Base-by-base conservation (phyloP, 257 asterid species). In the Cruciata laevipes region DNA sequence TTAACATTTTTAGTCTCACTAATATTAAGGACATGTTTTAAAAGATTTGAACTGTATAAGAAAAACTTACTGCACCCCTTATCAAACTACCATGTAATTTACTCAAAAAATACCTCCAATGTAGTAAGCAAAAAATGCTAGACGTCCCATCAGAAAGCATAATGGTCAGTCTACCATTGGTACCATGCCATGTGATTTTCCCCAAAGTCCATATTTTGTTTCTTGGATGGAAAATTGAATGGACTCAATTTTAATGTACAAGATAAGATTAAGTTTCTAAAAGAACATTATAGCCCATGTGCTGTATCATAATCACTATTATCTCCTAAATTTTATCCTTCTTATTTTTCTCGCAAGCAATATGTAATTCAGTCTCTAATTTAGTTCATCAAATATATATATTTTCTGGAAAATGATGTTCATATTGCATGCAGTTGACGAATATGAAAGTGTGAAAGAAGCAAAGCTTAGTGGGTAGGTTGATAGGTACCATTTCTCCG, bases 131-230 rank as follows among this genome's bases (percentile, higher is more conserved):
- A 1, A 56, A 60, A 67, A 61, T 66, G 76, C 71, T 37, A 49
- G 16, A 68, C 55, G 70, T 42, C 75, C 73, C 66, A 65, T 11
- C 31, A n/a, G 24, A 3, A 16, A 62, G 51, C 66, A 35, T 38
- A 33, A 61, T 61, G 49, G 49, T 53, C 0, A 8, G 27, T 53
- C 24, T 23, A 6, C n/a, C 21, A n/a, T n/a, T n/a, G n/a, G n/a
- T n/a, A n/a, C n/a, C n/a, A 13, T 69, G 40, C 24, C 78, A 77
- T 67, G 78, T 73, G 81, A 77, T 42, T 10, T 6, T 35, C 71
- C 70, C 63, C 33, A 25, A 51, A 6, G 44, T 10, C 21, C 69
- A 49, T 37, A 56, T 40, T 40, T 7, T 7, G 30, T 27, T 53
- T 53, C 24, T 18, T 10, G 12, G 8, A 24, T 23, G 60, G 68